A percentile compares a stretch with the other conserved stretches of the same genome.
These are phyloP conservation scores for Sicyos baderoa DNA, from an alignment of 306 rosid genomes.

Conservation along the genomic window DNA sequence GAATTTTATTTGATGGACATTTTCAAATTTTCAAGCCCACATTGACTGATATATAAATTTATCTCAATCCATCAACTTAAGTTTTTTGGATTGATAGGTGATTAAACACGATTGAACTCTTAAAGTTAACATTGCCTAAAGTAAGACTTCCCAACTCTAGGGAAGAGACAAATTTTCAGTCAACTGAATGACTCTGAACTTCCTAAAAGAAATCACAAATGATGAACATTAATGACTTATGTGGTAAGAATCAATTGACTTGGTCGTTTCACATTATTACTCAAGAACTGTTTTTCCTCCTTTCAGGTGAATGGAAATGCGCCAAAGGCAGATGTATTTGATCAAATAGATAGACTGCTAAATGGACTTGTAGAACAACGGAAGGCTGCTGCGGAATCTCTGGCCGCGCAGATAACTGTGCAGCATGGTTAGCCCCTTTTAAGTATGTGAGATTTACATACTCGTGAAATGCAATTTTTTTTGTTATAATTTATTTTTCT, in stretches of 20 bases:
- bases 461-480: not conserved
- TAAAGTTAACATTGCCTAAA: no score
- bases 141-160: not conserved
- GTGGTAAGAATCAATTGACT: not conserved
- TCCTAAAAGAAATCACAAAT: not conserved
- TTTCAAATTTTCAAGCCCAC: no score
- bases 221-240: not conserved
- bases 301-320: constrained; percentile 46
- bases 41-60: no score
- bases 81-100: no score
- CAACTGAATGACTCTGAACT: not conserved
- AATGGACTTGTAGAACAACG: constrained; percentile 42
- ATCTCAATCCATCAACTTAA: no score
- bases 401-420: constrained; percentile 37
- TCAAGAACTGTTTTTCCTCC: constrained; percentile 15
- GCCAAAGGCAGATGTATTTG: constrained; percentile 61
- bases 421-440: constrained; percentile 18
- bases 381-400: constrained; percentile 39
- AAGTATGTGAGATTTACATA: constrained; percentile 2
- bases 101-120: no score
- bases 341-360: constrained; percentile 51
- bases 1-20: no score
- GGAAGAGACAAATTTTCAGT: not conserved
- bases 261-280: not conserved
- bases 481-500: not conserved